These are phyloP conservation scores for Saturnispora serradocipensis DNA, from an alignment of 805 yeast genomes.

Conservation along the genomic window DNA sequence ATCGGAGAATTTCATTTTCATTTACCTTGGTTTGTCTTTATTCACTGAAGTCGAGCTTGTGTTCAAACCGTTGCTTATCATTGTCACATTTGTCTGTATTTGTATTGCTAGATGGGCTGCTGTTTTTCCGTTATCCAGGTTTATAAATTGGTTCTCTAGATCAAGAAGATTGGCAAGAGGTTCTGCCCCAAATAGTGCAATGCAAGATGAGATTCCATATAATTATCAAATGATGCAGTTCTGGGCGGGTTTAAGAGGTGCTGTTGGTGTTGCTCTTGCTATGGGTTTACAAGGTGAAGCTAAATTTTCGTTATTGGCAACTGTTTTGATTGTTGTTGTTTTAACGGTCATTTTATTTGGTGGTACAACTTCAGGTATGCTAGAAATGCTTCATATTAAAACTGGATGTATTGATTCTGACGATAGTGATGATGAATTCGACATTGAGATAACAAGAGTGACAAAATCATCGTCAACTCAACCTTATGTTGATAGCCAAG, in stretches of 20 bases:
- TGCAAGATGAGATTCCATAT: conserved; percentile 86
- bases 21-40: conserved; percentile 84
- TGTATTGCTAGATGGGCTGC: conserved; percentile 97
- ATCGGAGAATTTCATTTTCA: conserved; percentile 93
- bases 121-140: conserved; percentile 83
- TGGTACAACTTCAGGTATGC: conserved; percentile 97
- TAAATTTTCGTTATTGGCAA: conserved; percentile 80
- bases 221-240: conserved; percentile 97
- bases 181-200: conserved; percentile 21
- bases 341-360: conserved; percentile 93
- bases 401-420: conserved; percentile 82
- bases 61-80: conserved; percentile 86
- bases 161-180: conserved; percentile 47
- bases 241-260: conserved; percentile 99
- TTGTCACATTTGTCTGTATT: conserved; percentile 80
- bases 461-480: neutral
- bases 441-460: conserved; percentile 60
- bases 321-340: conserved; percentile 93
- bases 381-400: conserved; percentile 85
- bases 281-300: conserved; percentile 95
- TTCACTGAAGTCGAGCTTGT: conserved; percentile 95
- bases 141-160: conserved; percentile 72
- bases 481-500: neutral
- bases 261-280: conserved; percentile 98
- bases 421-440: conserved; percentile 91